Conservation (phyloP, 345 rosid species). For the Stellera chamaejasme region DNA sequence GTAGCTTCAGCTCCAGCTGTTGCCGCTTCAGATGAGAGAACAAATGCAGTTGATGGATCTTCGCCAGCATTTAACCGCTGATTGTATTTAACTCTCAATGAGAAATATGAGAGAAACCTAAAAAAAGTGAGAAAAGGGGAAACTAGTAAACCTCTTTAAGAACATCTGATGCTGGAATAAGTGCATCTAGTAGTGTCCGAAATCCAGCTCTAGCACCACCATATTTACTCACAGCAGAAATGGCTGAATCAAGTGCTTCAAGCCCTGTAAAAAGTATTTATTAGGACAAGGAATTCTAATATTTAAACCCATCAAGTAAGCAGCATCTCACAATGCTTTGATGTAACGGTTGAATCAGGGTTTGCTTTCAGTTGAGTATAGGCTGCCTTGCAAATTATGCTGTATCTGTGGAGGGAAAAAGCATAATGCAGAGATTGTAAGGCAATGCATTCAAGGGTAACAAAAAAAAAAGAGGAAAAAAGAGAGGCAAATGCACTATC, state of each 20-base stretch:
- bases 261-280: conserved; percentile 51
- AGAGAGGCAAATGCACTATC: conserved; percentile 5
- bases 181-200: conserved; percentile 90
- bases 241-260: conserved; percentile 76
- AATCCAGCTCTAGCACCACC: conserved; percentile 93
- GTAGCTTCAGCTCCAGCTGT: conserved; percentile 86
- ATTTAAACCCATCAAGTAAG: conserved; percentile 8
- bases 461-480: background rate
- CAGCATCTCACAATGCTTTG: conserved; percentile 68
- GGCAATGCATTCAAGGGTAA: conserved; percentile 12
- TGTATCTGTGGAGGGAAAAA: conserved; percentile 42
- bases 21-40: conserved; percentile 78
- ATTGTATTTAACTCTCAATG: conserved; percentile 11
- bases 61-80: conserved; percentile 78
- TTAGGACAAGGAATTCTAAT: conserved; percentile 7
- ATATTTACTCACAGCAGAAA: conserved; percentile 79
- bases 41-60: conserved; percentile 59
- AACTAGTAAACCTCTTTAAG: conserved; percentile 58
- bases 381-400: conserved; percentile 81
- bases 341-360: conserved; percentile 32
- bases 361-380: conserved; percentile 66
- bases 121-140: conserved; percentile 1
- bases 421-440: conserved; percentile 4
- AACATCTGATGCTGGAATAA: conserved; percentile 77
- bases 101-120: background rate